Evolutionary conservation across 352 stramenopile species (phyloP).

Genomic region (Globisporangium acanthophoron): DNA sequence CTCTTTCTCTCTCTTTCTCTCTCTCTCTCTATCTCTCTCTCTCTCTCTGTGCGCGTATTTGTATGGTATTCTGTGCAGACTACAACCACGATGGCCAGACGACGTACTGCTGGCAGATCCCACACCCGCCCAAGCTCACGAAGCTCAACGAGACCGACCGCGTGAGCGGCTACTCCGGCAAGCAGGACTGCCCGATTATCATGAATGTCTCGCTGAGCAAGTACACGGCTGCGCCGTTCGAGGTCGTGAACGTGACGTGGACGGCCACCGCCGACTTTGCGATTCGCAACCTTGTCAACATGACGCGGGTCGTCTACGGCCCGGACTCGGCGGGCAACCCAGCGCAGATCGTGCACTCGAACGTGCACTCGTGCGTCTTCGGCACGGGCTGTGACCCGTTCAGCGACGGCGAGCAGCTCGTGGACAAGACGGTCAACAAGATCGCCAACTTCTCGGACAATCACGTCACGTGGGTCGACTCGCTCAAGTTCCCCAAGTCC

Average conservation of each 20-base stretch:
- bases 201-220: conserved; percentile 32
- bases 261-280: conserved; percentile 40
- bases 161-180: conserved; percentile 26
- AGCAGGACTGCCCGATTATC: conserved; percentile 31
- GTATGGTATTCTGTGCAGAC: conserved; percentile 11
- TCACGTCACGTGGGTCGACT: conserved; percentile 25
- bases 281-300: conserved; percentile 35
- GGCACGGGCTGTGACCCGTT: conserved; percentile 52
- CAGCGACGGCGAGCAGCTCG: conserved; percentile 34
- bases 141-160: conserved; percentile 42
- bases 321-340: conserved; percentile 22
- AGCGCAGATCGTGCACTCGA: conserved; percentile 65
- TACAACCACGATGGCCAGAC: conserved; percentile 32
- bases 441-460: conserved; percentile 59
- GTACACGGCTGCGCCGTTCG: conserved; percentile 25
- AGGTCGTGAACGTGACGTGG: conserved; percentile 41
- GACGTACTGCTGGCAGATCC: conserved; percentile 58
- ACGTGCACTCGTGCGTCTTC: conserved; percentile 52
- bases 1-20: neutral
- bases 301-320: conserved; percentile 39
- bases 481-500: conserved; percentile 25
- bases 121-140: conserved; percentile 25
- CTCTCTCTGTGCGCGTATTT: neutral
- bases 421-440: conserved; percentile 50
- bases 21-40: neutral